Percentiles rank a stretch among this genome's conserved stretches.
Evolutionary conservation across 2,329 filamentous ascomycete species (phyloP).

Genomic region (Botrytis fragariae): DNA sequence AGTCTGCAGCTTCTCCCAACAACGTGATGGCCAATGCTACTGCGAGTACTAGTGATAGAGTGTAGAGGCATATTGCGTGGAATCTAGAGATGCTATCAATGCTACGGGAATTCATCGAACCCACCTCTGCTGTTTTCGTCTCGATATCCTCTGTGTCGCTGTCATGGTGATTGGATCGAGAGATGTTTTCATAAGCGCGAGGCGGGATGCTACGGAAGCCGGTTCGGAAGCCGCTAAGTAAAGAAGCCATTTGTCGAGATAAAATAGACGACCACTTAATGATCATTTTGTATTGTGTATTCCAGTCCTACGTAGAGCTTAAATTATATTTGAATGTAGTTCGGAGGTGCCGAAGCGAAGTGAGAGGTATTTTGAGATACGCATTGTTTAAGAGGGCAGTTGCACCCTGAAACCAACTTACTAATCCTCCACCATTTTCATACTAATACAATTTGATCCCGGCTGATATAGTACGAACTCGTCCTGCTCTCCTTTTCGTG

Average conservation of each 20-base stretch:
- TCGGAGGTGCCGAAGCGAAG: not conserved
- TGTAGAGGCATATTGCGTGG: not conserved
- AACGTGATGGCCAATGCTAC: not conserved
- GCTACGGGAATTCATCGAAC: not conserved
- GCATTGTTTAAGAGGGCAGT: not conserved
- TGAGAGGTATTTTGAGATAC: too few species aligned
- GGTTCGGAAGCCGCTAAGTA: not conserved
- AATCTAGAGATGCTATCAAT: not conserved
- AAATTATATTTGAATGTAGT: not conserved
- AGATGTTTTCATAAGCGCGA: not conserved
- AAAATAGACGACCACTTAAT: too few species aligned
- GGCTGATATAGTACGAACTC: not conserved
- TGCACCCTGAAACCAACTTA: not conserved
- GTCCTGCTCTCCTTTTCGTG: too few species aligned
- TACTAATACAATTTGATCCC: not conserved
- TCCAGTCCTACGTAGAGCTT: too few species aligned
- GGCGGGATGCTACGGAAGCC: not conserved
- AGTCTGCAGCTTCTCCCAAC: not conserved
- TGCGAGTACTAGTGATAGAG: not conserved
- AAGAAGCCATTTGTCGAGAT: not conserved
- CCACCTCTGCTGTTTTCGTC: not conserved
- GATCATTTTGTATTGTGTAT: too few species aligned
- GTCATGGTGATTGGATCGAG: not conserved
- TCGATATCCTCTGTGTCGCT: not conserved
- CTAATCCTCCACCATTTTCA: not conserved